Percentiles rank a stretch among this genome's conserved stretches.
These are phyloP conservation scores for Penicillium manginii DNA, from an alignment of 495 filamentous ascomycete species.

Conservation along the genomic window DNA sequence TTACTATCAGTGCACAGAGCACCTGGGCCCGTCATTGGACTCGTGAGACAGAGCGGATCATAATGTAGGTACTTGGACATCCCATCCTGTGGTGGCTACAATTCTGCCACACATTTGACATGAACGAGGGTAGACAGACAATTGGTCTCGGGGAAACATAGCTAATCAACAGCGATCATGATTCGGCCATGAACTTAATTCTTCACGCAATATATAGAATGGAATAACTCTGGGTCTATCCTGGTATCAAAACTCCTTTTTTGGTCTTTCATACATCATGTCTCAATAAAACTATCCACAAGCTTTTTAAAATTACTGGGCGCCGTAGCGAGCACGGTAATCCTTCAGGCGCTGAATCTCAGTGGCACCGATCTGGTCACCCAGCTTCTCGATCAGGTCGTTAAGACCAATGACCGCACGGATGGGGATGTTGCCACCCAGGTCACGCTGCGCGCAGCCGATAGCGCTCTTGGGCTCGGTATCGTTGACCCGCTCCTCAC, in stretches of 20 bases:
- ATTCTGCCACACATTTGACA: neutral
- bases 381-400: slow-evolving; percentile 72
- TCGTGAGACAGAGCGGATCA: too few species aligned
- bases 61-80: too few species aligned
- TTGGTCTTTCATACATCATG: slow-evolving; percentile 24
- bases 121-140: neutral
- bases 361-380: slow-evolving; percentile 51
- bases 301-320: slow-evolving; percentile 32
- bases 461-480: slow-evolving; percentile 67
- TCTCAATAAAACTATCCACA: slow-evolving; percentile 17
- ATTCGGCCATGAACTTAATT: neutral
- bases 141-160: neutral
- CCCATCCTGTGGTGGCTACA: neutral
- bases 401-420: slow-evolving; percentile 61
- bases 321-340: slow-evolving; percentile 73
- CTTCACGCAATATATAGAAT: slow-evolving; percentile 14
- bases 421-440: slow-evolving; percentile 50
- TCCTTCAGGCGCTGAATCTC: slow-evolving; percentile 75
- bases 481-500: slow-evolving; percentile 76
- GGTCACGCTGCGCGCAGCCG: slow-evolving; percentile 75
- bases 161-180: neutral
- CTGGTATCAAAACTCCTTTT: slow-evolving; percentile 28
- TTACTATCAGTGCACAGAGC: neutral
- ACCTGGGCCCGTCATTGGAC: neutral
- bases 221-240: slow-evolving; percentile 18